These are phyloP conservation scores for Pseudonitzschia pungens DNA, from an alignment of 108 stramenopile species.

Conservation along the genomic window DNA sequence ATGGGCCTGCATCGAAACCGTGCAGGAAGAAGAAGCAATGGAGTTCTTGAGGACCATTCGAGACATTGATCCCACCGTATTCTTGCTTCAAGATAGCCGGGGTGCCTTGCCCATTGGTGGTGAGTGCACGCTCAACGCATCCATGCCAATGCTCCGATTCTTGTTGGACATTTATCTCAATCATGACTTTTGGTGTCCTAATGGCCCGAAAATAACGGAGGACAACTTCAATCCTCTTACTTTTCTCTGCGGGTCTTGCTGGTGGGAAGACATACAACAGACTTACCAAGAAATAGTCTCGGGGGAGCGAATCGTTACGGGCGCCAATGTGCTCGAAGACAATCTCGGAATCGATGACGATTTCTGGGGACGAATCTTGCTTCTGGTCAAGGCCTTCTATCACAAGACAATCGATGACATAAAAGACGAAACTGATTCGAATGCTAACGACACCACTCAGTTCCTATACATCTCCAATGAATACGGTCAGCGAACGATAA, in stretches of 20 bases:
- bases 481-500: background rate
- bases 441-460: background rate
- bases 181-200: background rate
- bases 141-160: background rate
- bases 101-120: background rate
- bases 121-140: background rate
- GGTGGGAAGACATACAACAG: conserved; percentile 3
- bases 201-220: background rate
- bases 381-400: conserved; percentile 2
- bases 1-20: background rate
- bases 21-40: background rate
- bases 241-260: background rate
- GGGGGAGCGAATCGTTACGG: background rate
- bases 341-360: background rate
- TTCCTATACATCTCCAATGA: background rate
- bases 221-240: conserved; percentile 2
- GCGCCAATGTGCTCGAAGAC: background rate
- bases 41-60: conserved; percentile 1
- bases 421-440: background rate
- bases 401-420: conserved; percentile 1
- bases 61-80: background rate
- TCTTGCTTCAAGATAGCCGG: background rate
- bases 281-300: background rate
- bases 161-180: conserved; percentile 5
- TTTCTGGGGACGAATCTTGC: background rate